These are phyloP conservation scores for Acer negundo DNA, from an alignment of 345 rosid genomes.

Conservation along the genomic window DNA sequence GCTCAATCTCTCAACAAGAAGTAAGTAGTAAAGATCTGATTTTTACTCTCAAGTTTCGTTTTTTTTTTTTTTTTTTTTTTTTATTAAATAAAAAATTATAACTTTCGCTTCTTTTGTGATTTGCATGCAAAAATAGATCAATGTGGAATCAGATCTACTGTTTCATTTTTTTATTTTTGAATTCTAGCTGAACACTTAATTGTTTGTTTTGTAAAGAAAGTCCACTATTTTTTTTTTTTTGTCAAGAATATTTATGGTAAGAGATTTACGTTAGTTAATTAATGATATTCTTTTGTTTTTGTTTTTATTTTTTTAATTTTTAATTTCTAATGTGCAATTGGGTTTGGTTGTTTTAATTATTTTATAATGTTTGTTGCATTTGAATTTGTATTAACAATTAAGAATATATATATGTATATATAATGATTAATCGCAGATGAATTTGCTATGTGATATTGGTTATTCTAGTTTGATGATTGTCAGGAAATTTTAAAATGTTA, in stretches of 20 bases:
- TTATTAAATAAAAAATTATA: neutral
- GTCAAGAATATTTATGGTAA: neutral
- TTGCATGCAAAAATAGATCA: slow-evolving; percentile 3
- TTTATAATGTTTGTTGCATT: neutral
- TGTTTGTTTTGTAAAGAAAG: too few species aligned
- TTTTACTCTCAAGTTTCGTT: neutral
- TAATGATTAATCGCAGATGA: neutral
- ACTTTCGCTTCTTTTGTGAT: neutral
- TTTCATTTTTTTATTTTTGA: neutral
- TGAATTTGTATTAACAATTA: neutral
- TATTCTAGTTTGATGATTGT: slow-evolving; percentile 2
- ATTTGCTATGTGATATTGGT: neutral
- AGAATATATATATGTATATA: neutral
- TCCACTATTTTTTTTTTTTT: too few species aligned
- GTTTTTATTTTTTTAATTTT: too few species aligned
- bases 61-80: neutral
- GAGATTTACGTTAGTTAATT: neutral
- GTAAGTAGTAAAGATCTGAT: slow-evolving; percentile 41
- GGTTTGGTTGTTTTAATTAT: neutral
- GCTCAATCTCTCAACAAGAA: slow-evolving; percentile 62
- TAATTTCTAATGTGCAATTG: neutral
- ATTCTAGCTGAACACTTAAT: too few species aligned
- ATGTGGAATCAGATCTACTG: slow-evolving; percentile 28
- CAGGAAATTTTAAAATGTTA: neutral
- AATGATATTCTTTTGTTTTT: neutral